These are phyloP conservation scores for Magnolia sinica DNA, from an alignment of 164 flowering plant genomes.

Conservation along the genomic window DNA sequence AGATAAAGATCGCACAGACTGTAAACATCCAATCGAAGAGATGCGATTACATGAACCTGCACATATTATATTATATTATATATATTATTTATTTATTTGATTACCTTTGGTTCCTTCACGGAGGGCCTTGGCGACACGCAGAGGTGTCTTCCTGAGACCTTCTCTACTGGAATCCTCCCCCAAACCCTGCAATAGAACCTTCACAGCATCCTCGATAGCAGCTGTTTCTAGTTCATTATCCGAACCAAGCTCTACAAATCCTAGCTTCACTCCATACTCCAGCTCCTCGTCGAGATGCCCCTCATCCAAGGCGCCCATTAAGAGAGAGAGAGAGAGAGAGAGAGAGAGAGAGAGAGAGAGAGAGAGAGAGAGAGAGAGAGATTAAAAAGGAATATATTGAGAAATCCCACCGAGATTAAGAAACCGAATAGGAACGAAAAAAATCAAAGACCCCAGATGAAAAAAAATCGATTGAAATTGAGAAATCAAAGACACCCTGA, in stretches of 20 bases:
- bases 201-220: conserved; percentile 74
- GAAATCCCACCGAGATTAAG: background rate
- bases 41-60: background rate
- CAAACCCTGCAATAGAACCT: conserved; percentile 68
- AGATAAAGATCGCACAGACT: background rate
- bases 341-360: background rate
- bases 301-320: conserved; percentile 87
- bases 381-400: too few relatives aligned
- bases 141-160: conserved; percentile 83
- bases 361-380: background rate
- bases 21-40: background rate
- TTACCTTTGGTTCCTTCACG: conserved; percentile 86
- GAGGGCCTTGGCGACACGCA: conserved; percentile 89
- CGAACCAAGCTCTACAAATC: conserved; percentile 25
- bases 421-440: background rate
- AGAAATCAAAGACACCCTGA: background rate
- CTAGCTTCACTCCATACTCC: conserved; percentile 45
- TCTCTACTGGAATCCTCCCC: conserved; percentile 84
- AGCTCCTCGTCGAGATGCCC: conserved; percentile 47
- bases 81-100: too few relatives aligned
- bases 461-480: background rate
- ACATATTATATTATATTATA: background rate
- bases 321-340: background rate
- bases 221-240: conserved; percentile 39
- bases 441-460: conserved; percentile 1